These are phyloP conservation scores for Moesziomyces sp. DNA, from an alignment of 1,284 basidiomycete species.

Conservation along the genomic window DNA sequence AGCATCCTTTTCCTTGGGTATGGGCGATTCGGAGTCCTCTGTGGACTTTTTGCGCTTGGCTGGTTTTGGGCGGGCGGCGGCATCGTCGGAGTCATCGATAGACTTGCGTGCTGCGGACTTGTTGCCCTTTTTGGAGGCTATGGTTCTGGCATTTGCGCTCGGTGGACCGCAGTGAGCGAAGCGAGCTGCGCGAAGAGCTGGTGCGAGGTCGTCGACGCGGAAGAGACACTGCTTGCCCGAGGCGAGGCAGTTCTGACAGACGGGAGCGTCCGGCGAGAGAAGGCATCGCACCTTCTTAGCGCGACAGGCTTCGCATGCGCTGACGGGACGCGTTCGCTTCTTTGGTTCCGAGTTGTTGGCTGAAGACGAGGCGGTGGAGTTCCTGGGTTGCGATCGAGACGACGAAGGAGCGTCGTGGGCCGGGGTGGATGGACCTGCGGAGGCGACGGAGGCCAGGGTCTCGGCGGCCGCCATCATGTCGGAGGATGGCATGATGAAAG, in stretches of 20 bases:
- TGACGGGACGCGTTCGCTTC: conserved; percentile 59
- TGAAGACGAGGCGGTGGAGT: conserved; percentile 7
- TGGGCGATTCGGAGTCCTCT: conserved; percentile 5
- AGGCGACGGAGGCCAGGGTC: conserved; percentile 48
- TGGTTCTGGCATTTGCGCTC: conserved; percentile 40
- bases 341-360: conserved; percentile 36
- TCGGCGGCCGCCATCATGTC: conserved; percentile 53
- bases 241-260: conserved; percentile 58
- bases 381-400: conserved; percentile 9
- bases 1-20: conserved; percentile 6
- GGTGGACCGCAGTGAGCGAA: conserved; percentile 57
- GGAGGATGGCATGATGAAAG: conserved; percentile 32
- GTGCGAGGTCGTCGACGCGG: conserved; percentile 59
- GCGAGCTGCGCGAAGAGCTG: conserved; percentile 53
- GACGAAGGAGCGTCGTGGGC: conserved; percentile 12
- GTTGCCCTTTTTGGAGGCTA: conserved; percentile 41
- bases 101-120: conserved; percentile 30
- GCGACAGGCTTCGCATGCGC: conserved; percentile 60
- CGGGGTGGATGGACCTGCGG: conserved; percentile 37
- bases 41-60: conserved; percentile 36
- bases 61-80: conserved; percentile 9
- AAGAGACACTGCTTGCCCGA: conserved; percentile 61
- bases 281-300: conserved; percentile 61
- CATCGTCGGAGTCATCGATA: conserved; percentile 15
- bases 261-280: conserved; percentile 52